Evolutionary conservation across 441 rosid species (phyloP).

Genomic region (Adansonia madagascariensis): DNA sequence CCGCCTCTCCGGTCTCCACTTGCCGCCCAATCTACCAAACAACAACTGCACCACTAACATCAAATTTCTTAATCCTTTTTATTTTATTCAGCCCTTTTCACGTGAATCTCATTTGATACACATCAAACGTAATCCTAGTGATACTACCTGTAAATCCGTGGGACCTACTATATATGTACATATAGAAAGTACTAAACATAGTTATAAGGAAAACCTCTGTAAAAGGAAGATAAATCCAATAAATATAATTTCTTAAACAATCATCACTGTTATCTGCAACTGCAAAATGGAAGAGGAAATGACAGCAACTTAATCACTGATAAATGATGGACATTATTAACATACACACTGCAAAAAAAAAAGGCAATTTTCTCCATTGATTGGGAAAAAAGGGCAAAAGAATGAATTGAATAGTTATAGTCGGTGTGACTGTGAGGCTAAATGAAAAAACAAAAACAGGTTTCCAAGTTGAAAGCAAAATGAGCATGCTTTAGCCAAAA

Average conservation of each 20-base stretch:
- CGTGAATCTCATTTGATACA: neutral
- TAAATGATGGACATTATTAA: neutral
- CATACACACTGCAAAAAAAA: constrained; percentile 15
- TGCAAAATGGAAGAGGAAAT: neutral
- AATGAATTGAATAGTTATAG: constrained; percentile 49
- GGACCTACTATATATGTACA: neutral
- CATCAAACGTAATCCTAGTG: neutral
- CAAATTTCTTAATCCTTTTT: neutral
- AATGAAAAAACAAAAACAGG: neutral
- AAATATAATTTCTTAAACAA: neutral
- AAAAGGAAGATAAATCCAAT: neutral
- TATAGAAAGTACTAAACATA: neutral
- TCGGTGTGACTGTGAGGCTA: neutral
- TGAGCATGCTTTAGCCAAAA: constrained; percentile 43
- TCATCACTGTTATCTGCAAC: constrained; percentile 9
- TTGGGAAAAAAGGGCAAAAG: constrained; percentile 33
- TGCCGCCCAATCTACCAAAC: neutral
- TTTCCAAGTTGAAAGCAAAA: constrained; percentile 23
- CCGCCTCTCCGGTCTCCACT: neutral
- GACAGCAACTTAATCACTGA: neutral
- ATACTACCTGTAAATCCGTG: neutral
- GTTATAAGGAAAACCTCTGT: neutral
- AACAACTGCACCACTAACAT: neutral
- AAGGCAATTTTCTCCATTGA: constrained; percentile 25
- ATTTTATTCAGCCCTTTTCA: neutral